phyloP scores from a whole-genome alignment of 2,329 filamentous ascomycete species.

The Diaporthe citri region DNA sequence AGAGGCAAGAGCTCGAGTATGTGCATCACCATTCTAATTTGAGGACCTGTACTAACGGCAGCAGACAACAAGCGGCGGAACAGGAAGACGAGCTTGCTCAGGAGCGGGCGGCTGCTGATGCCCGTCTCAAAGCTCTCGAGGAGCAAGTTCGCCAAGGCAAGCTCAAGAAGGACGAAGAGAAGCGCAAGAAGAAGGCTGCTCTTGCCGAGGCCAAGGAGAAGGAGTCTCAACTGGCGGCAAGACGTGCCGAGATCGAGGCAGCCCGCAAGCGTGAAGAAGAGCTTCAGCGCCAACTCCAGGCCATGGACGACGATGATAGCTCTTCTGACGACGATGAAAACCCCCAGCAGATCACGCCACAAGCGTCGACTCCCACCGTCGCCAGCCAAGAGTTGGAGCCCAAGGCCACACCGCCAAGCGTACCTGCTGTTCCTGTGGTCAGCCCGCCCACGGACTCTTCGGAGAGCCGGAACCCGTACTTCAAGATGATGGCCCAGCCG shows the following conservation, averaged over 20 bases:
- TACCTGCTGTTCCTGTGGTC: conserved; percentile 60
- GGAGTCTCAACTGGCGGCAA: conserved; percentile 84
- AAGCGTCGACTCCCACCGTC: conserved; percentile 69
- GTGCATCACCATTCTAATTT: conserved; percentile 54
- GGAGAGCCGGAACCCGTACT: conserved; percentile 95
- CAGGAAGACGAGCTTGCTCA: conserved; percentile 85
- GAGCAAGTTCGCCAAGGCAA: conserved; percentile 95
- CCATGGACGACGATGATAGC: conserved; percentile 74
- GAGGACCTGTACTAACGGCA: conserved; percentile 46
- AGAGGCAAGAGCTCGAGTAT: conserved; percentile 85
- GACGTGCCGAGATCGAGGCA: conserved; percentile 91
- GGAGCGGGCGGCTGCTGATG: conserved; percentile 84
- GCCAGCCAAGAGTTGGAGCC: conserved; percentile 68
- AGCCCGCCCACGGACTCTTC: conserved; percentile 69
- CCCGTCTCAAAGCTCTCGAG: conserved; percentile 88
- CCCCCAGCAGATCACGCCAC: conserved; percentile 75
- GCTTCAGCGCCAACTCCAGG: conserved; percentile 86
- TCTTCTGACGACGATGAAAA: conserved; percentile 83
- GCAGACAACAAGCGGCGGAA: conserved; percentile 77
- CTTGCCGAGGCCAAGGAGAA: conserved; percentile 89
- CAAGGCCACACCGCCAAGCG: conserved; percentile 59
- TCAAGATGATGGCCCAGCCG: conserved; percentile 85
- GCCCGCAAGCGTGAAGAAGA: conserved; percentile 91
- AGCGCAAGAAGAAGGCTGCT: conserved; percentile 90
- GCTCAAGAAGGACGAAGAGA: conserved; percentile 96